Evolutionary conservation across 2,329 filamentous ascomycete species (phyloP).

Genomic region (Colletotrichum chrysophilum): DNA sequence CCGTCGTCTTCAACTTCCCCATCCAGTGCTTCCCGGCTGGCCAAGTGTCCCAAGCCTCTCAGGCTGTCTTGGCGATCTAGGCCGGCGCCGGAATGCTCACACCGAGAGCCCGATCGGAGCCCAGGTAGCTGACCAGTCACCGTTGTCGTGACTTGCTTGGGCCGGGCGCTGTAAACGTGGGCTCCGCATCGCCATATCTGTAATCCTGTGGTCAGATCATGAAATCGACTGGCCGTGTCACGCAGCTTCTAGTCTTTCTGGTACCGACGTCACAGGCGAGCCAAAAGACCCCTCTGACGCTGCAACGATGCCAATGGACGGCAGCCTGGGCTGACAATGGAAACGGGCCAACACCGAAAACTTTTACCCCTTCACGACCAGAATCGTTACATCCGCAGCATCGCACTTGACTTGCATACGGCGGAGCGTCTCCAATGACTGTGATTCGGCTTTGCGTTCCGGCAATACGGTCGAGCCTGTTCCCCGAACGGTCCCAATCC

Average conservation of each 20-base stretch:
- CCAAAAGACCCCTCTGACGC: neutral
- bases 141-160: neutral
- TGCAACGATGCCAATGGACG: neutral
- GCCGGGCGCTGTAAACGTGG: neutral
- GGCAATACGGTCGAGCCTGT: neutral
- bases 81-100: neutral
- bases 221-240: neutral
- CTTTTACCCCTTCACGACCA: neutral
- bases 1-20: neutral
- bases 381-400: neutral
- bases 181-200: neutral
- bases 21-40: neutral
- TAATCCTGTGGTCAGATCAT: constrained; percentile 7
- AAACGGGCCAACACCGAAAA: neutral
- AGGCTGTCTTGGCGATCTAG: neutral
- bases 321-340: neutral
- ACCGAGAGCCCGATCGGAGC: neutral
- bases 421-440: neutral
- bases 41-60: neutral
- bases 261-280: constrained; percentile 7
- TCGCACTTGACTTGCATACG: neutral
- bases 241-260: neutral
- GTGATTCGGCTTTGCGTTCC: neutral
- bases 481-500: neutral
- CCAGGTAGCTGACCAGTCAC: neutral